Percentiles rank a stretch among this genome's conserved stretches.
phyloP scores from a whole-genome alignment of 2,329 filamentous ascomycete species.

The Ophiocordyceps camponoti-rufipedis region DNA sequence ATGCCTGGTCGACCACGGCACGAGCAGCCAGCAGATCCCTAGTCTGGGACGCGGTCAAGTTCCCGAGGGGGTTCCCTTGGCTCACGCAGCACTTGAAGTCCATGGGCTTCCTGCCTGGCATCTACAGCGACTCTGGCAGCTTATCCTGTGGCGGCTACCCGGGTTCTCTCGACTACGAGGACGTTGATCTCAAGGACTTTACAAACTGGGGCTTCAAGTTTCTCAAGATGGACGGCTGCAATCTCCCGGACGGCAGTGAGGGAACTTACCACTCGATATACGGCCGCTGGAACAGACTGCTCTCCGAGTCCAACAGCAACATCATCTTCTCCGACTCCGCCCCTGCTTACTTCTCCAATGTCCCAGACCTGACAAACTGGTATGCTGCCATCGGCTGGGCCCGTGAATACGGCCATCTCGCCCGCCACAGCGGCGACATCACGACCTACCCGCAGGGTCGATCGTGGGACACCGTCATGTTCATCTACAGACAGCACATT shows the following conservation, averaged over 20 bases:
- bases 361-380: constrained; percentile 21
- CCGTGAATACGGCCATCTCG: constrained; percentile 20
- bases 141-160: constrained; percentile 24
- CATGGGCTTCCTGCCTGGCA: constrained; percentile 23
- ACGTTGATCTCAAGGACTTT: constrained; percentile 21
- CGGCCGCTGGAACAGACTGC: constrained; percentile 22
- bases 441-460: constrained; percentile 20
- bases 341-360: constrained; percentile 22
- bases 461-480: constrained; percentile 27
- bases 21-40: constrained; percentile 18
- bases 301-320: constrained; percentile 14
- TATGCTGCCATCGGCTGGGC: constrained; percentile 26
- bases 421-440: constrained; percentile 23
- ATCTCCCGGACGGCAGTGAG: constrained; percentile 11
- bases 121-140: constrained; percentile 25
- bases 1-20: constrained; percentile 21
- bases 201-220: constrained; percentile 18
- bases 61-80: constrained; percentile 23
- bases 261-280: constrained; percentile 14
- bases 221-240: constrained; percentile 22
- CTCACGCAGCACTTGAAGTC: constrained; percentile 18
- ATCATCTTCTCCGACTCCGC: constrained; percentile 26
- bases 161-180: constrained; percentile 20
- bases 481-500: constrained; percentile 25
- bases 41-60: constrained; percentile 20